Percentiles rank a stretch among this genome's conserved stretches.
phyloP scores from a whole-genome alignment of 768 basidiomycete genomes.

The Collybiopsis luxurians region DNA sequence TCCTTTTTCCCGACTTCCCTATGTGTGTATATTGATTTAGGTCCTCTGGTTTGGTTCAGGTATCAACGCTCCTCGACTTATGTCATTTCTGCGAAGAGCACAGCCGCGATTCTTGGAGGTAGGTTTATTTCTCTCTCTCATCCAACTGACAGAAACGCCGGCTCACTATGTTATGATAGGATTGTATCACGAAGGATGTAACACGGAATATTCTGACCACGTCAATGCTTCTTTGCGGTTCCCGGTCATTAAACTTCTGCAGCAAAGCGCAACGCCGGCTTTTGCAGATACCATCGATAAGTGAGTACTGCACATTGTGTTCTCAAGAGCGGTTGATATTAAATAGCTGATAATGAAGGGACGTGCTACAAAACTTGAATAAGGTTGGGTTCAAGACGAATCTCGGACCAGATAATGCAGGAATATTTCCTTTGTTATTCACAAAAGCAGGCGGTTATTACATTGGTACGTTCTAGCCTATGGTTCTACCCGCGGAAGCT shows the following conservation, averaged over 20 bases:
- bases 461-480: slow-evolving; percentile 35
- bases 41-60: not conserved
- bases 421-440: slow-evolving; percentile 28
- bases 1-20: no score
- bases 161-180: not conserved
- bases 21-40: no score
- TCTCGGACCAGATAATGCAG: slow-evolving; percentile 35
- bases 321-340: not conserved
- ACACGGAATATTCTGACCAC: not conserved
- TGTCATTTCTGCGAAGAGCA: not conserved
- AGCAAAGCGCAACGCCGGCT: not conserved
- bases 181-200: not conserved
- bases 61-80: not conserved
- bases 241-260: not conserved
- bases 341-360: slow-evolving; percentile 19
- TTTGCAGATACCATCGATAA: not conserved
- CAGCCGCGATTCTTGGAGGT: not conserved
- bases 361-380: slow-evolving; percentile 34
- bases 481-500: no score
- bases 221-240: not conserved
- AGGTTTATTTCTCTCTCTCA: not conserved
- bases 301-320: not conserved
- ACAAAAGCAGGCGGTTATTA: slow-evolving; percentile 35
- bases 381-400: slow-evolving; percentile 35
- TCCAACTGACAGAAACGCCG: no score